These are phyloP conservation scores for Pachysandra terminalis DNA, from an alignment of 164 flowering plant genomes.

Conservation along the genomic window DNA sequence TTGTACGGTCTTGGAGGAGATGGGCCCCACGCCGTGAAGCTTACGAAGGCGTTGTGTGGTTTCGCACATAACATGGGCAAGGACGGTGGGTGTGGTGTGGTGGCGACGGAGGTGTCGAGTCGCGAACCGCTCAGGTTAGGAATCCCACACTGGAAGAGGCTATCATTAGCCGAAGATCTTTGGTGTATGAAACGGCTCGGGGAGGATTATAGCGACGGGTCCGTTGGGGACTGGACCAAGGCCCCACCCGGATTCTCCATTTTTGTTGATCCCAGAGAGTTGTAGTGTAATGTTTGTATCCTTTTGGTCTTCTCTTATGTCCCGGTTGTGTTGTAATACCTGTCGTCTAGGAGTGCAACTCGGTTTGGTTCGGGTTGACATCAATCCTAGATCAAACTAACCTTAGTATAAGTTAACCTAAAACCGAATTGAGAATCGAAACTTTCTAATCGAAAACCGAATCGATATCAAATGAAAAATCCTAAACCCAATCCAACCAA, in stretches of 20 bases:
- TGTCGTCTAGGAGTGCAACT: too few species aligned
- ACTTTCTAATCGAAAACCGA: too few species aligned
- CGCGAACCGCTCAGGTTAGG: conserved; percentile 65
- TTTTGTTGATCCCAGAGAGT: conserved; percentile 94
- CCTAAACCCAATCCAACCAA: too few species aligned
- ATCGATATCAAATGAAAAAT: too few species aligned
- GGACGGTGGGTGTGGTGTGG: conserved; percentile 62
- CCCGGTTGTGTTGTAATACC: too few species aligned
- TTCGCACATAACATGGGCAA: conserved; percentile 82
- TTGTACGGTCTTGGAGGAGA: conserved; percentile 86
- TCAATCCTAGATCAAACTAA: too few species aligned
- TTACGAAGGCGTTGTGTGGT: conserved; percentile 51
- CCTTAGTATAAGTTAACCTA: too few species aligned
- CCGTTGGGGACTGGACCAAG: conserved; percentile 96
- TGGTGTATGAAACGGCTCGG: conserved; percentile 93
- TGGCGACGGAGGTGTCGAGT: conserved; percentile 80
- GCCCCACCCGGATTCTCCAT: conserved; percentile 74
- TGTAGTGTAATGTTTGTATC: too few species aligned
- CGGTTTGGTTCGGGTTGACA: too few species aligned
- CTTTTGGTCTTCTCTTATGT: too few species aligned
- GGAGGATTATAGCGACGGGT: conserved; percentile 77
- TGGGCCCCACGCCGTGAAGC: conserved; percentile 48
- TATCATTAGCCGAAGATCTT: conserved; percentile 80
- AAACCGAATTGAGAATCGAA: too few species aligned
- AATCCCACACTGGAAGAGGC: conserved; percentile 81